Evolutionary conservation across 2,329 filamentous ascomycete genomes (phyloP), one percentile per base, ranked within the genome.

Genomic region (Capronia epimyces): DNA sequence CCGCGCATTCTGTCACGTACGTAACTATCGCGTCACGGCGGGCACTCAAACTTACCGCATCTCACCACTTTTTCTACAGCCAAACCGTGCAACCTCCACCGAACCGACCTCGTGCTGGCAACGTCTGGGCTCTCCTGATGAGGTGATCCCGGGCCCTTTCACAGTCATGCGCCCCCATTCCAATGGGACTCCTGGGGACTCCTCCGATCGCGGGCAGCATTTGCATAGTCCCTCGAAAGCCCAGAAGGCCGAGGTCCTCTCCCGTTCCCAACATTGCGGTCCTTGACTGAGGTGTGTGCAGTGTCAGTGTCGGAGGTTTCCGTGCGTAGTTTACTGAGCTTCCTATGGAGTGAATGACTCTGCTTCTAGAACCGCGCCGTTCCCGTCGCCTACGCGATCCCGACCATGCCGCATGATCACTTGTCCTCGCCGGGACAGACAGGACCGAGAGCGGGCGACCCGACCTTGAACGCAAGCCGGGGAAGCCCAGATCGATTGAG

Each of bases 51-150:
- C 7, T 43, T 43, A 43, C 43, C 21, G 37, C 18, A 44, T 52
- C 50, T 31, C 37, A 52, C 50, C 50, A 52, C 50, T 32, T 34
- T 37, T 37, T 37, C 12, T 13, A n/a, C 34, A 32, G 13, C 34
- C 8, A 7, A n/a, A 20, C 6, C 31, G 5, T 37, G 8, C 34
- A 37, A 8, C 6, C 8, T 18, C 34, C 34, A 18, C 18, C 7
- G 6, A 37, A 37, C 34, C 15, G 15, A 20, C 25, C 16, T 36
- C 50, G 29, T 44, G 13, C 18, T 40, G 3, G 34, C 34, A 13
- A 18, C 34, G 34, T 18, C 34, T 29, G 27, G 8, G 34, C 45
- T 52, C 50, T 46, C 36, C 39, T 48, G 50, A 48, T 48, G 44
- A 52, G 39, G 29, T 44, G 44, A 52, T 47, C 21, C 24, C n/a